Base-by-base conservation (phyloP, 257 asterid species). In the Ajuga chamaepitys region DNA sequence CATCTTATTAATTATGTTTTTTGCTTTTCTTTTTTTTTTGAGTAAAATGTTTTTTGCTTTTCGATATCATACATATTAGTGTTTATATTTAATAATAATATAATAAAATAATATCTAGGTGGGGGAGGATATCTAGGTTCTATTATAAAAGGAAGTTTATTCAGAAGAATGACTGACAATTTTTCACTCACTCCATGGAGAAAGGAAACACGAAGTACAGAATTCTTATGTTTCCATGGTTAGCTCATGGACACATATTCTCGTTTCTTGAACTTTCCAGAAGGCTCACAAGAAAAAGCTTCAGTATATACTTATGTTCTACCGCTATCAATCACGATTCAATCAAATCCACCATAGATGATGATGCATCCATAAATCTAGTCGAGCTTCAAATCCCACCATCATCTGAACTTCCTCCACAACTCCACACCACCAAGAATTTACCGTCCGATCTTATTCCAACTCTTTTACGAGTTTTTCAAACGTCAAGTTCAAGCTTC, bases 391-490 rank as follows among this genome's bases (percentile, higher is more conserved):
- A 62, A 1, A 13, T 67, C 9, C 78, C 78, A 8, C 13, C 71
- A 1, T 45, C 20, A 1, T 57, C 67, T 5, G 57, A 62, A 7
- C 74, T 74, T 21, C 78, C 74, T 13, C 67, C 71, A 2, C 20
- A 54, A 2, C 10, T 52, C 12, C 74, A 74, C 57, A 74, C 78
- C 5, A 68, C 74, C 30, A 74, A 68, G 41, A 63, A 56, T 51
- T 18, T 68, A 4, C 71, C 78, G 0, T 44, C 71, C 10, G 7
- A 55, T 56, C 74, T 44, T 9, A 0, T 67, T 24, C 18, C 56
- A 17, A 55, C 52, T 11, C 70, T 74, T 12, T 2, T 60, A 4
- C n/a, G 53, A 6, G 62, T 70, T 35, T 53, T 74, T 48, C 74
- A 74, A n/a, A n/a, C 0, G 25, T 59, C 70, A 10, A 67, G 48